Evolutionary conservation across 2,329 filamentous ascomycete genomes (phyloP), one percentile per base, ranked within the genome.

Genomic region (Paraconiothyrium sp.): DNA sequence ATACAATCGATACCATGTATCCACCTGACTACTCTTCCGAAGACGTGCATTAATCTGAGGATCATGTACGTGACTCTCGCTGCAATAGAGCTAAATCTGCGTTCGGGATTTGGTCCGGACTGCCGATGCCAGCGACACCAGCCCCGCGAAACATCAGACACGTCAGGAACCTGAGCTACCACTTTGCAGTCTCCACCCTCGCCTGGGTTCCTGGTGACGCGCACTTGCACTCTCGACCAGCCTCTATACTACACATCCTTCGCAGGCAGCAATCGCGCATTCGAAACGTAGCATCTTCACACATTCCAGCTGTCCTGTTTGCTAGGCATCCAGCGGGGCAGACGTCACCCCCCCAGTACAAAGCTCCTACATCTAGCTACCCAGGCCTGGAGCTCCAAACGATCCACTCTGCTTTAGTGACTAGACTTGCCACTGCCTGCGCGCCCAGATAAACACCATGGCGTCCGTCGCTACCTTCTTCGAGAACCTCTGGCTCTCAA

Each of bases 401-500:
- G 35, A 39, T 37, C 46, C 24, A 30, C 47, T 47, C 22, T 20
- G 48, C 16, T 24, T 30, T 22, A 51, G 32, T n/a, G 27, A 41
- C 27, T 24, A 34, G 20, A n/a, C 41, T 20, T 43, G 10, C 5
- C 20, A 24, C 44, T 22, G 34, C 46, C 34, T 44, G 14, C 46
- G 32, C 41, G 35, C 60, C 34, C 43, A 54, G 59, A 41, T 52
- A 47, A 34, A 43, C 41, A 66, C 37, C 59, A 80, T 80, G 82
- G 76, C 80, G 37, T 68, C 74, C 69, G 89, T 90, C 79, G 76
- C 80, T 27, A 69, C 74, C 68, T 90, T 90, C 79, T 73, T 96
- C 65, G 84, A 88, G 74, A 88, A 94, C 69, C 90, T 97, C 63
- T 97, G 93, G 91, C 87, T 91, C 76, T 96, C 92, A 75, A 89